Evolutionary conservation across 1,284 basidiomycete genomes (phyloP).

Genomic region (Bothia castanella): DNA sequence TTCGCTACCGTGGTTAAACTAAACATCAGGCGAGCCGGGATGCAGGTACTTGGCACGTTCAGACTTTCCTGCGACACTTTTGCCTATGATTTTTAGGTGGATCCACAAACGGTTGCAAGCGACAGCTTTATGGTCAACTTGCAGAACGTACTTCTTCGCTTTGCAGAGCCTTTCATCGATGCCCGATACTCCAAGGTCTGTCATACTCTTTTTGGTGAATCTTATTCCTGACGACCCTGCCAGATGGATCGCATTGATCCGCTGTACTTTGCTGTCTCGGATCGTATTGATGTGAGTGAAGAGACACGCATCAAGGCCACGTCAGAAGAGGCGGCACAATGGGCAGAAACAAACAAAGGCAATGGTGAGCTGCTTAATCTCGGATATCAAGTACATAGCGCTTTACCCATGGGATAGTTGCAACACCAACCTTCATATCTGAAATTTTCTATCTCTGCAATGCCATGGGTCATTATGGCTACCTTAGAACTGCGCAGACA

Average conservation of each 20-base stretch:
- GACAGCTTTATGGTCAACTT: conserved; percentile 95
- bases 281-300: conserved; percentile 72
- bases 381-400: neutral
- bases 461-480: conserved; percentile 83
- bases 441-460: conserved; percentile 89
- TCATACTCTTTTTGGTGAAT: neutral
- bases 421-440: conserved; percentile 87
- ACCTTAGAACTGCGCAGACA: conserved; percentile 74
- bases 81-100: conserved; percentile 50
- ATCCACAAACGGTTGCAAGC: conserved; percentile 79
- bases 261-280: conserved; percentile 71
- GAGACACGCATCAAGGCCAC: conserved; percentile 92
- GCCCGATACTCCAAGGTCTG: conserved; percentile 81
- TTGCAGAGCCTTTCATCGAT: conserved; percentile 98
- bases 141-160: conserved; percentile 76
- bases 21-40: conserved; percentile 85
- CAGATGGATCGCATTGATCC: conserved; percentile 92
- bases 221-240: conserved; percentile 11
- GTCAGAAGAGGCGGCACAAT: conserved; percentile 75
- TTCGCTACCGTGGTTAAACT: conserved; percentile 73
- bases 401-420: conserved; percentile 32
- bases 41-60: conserved; percentile 54
- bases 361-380: conserved; percentile 35
- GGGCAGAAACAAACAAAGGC: conserved; percentile 54
- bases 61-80: neutral